Percentiles rank a stretch among this genome's conserved stretches.
These are phyloP conservation scores for Podospora comata DNA, from an alignment of 495 filamentous ascomycete species.

Conservation along the genomic window DNA sequence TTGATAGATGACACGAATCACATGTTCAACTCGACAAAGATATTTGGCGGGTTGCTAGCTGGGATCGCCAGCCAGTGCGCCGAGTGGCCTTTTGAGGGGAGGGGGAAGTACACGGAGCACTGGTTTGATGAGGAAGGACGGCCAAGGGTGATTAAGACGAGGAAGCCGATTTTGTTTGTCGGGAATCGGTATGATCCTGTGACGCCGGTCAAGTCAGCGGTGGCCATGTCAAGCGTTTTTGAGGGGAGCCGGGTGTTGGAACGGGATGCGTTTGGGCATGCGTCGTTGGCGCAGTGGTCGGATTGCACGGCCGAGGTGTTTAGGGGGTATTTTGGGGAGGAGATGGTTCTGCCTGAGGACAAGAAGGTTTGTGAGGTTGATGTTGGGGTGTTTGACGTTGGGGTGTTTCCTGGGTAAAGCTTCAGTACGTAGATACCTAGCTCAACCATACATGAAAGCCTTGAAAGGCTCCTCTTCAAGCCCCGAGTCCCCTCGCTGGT, in stretches of 20 bases:
- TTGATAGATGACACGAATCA: neutral
- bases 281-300: conserved; percentile 10
- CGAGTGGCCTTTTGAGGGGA: conserved; percentile 45
- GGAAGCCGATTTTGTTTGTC: conserved; percentile 43
- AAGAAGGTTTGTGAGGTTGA: conserved; percentile 14
- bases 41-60: conserved; percentile 16
- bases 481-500: neutral
- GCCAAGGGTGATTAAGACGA: conserved; percentile 36
- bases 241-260: conserved; percentile 51
- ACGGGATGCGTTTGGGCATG: conserved; percentile 13
- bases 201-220: conserved; percentile 47
- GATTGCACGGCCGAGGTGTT: conserved; percentile 4
- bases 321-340: conserved; percentile 12
- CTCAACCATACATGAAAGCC: too few species aligned
- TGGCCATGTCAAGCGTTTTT: conserved; percentile 49
- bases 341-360: conserved; percentile 5
- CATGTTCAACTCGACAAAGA: conserved; percentile 9
- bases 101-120: conserved; percentile 41
- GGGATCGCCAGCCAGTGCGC: conserved; percentile 32
- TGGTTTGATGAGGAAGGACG: conserved; percentile 22
- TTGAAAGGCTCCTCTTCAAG: too few species aligned
- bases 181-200: conserved; percentile 43
- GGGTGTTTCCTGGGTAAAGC: neutral
- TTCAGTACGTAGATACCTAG: too few species aligned
- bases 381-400: neutral